phyloP scores from a whole-genome alignment of 2,329 filamentous ascomycete species.

The Reticulascus tulasneorum region DNA sequence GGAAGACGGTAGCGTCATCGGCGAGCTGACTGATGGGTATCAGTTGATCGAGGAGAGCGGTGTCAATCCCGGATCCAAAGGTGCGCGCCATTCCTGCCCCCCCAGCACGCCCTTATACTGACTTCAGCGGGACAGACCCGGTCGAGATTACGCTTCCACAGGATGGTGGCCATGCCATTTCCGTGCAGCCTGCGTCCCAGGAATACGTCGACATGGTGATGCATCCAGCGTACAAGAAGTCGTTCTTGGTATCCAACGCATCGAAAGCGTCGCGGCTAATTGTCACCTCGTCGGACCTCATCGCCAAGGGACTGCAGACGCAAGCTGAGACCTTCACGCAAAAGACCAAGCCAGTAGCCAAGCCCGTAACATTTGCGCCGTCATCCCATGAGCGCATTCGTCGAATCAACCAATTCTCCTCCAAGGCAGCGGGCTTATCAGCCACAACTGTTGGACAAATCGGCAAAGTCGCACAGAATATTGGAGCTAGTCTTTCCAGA shows the following conservation, averaged over 20 bases:
- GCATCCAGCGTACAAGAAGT: constrained; percentile 90
- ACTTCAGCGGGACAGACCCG: constrained; percentile 51
- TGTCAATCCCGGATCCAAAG: constrained; percentile 85
- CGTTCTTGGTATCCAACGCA: constrained; percentile 80
- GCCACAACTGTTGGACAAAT: constrained; percentile 85
- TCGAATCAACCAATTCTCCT: constrained; percentile 84
- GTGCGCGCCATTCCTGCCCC: constrained; percentile 44
- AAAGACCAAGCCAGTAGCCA: constrained; percentile 70
- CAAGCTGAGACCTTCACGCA: constrained; percentile 78
- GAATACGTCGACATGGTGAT: constrained; percentile 73
- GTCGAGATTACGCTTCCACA: constrained; percentile 73
- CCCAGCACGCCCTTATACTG: background rate
- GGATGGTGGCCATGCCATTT: constrained; percentile 60
- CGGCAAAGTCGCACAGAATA: constrained; percentile 79
- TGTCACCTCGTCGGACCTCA: constrained; percentile 77
- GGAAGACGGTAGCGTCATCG: constrained; percentile 92
- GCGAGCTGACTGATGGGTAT: constrained; percentile 81
- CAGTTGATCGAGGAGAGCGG: constrained; percentile 72
- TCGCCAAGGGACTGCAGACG: constrained; percentile 72
- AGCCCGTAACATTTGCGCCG: constrained; percentile 84
- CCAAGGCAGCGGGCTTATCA: constrained; percentile 72
- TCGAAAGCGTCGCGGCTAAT: constrained; percentile 86
- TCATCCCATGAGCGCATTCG: constrained; percentile 81
- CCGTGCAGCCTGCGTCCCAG: constrained; percentile 62
- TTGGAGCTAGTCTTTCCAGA: constrained; percentile 69